phyloP scores from a whole-genome alignment of 768 basidiomycete genomes.

The Holtermannia corniformis region DNA sequence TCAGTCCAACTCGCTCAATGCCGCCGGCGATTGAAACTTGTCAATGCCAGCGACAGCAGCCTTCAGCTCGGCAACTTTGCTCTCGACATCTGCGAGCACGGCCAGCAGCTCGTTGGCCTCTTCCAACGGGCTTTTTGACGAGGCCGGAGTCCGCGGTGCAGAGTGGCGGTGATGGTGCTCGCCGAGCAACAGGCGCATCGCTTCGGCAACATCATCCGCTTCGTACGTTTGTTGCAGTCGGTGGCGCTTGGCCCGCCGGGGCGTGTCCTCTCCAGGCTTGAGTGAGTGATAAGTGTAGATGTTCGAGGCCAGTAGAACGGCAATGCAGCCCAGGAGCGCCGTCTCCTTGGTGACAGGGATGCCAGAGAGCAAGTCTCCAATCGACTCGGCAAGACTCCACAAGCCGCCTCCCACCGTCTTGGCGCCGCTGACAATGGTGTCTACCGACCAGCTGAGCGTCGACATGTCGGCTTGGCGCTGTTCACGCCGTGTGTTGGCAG shows the following conservation, averaged over 20 bases:
- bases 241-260: conserved; percentile 6
- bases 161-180: not conserved
- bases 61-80: not conserved
- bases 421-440: conserved; percentile 20
- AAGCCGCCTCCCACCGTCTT: conserved; percentile 23
- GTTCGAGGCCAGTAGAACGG: conserved; percentile 26
- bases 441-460: conserved; percentile 24
- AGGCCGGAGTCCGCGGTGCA: no score
- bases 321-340: conserved; percentile 17
- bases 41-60: not conserved
- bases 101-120: not conserved
- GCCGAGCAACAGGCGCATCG: conserved; percentile 14
- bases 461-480: conserved; percentile 22
- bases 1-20: not conserved
- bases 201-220: conserved; percentile 15
- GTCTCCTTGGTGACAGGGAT: conserved; percentile 16
- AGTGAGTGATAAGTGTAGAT: conserved; percentile 32
- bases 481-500: conserved; percentile 15
- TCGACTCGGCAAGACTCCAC: conserved; percentile 9
- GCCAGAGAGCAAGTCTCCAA: conserved; percentile 20
- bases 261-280: conserved; percentile 1
- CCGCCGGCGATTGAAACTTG: not conserved
- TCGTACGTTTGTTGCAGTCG: not conserved
- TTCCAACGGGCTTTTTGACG: not conserved
- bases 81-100: not conserved